Conservation (phyloP, 176 grass and related monocot species). For the Oryza coarctata region DNA sequence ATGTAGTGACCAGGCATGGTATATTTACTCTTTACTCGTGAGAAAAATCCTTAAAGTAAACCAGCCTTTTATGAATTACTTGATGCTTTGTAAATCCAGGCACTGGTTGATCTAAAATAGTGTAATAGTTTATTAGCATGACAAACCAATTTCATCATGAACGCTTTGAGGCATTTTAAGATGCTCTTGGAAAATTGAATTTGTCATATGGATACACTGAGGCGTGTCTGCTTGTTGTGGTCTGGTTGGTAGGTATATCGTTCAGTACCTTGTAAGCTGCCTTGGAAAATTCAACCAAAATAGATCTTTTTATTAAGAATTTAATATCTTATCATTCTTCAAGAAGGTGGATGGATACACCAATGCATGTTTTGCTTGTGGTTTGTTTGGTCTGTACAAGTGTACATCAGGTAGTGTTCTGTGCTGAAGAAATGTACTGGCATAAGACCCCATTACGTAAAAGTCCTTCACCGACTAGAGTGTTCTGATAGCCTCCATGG, state of each 20-base stretch:
- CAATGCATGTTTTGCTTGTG: not conserved
- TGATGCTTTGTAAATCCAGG: not conserved
- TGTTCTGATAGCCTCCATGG: conserved; percentile 3
- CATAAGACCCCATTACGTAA: not conserved
- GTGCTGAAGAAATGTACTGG: not conserved
- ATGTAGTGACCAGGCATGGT: not conserved
- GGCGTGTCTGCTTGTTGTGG: not conserved
- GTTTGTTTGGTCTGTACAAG: conserved; percentile 19
- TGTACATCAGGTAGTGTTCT: not conserved
- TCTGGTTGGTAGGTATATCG: not conserved
- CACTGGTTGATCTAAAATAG: conserved; percentile 3
- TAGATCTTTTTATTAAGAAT: not conserved
- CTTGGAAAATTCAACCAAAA: not conserved
- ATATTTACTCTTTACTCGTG: not conserved
- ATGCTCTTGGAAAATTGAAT: not conserved
- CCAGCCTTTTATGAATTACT: not conserved
- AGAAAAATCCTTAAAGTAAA: not conserved
- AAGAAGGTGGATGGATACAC: not conserved
- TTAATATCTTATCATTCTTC: conserved; percentile 9
- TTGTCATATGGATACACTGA: not conserved
- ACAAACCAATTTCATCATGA: not conserved
- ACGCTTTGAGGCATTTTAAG: not conserved
- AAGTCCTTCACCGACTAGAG: not conserved
- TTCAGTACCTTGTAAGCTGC: not conserved
- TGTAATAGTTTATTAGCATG: not conserved